Base-by-base conservation (phyloP, 1,284 basidiomycete genomes). In the Naganishia liquefaciens region DNA sequence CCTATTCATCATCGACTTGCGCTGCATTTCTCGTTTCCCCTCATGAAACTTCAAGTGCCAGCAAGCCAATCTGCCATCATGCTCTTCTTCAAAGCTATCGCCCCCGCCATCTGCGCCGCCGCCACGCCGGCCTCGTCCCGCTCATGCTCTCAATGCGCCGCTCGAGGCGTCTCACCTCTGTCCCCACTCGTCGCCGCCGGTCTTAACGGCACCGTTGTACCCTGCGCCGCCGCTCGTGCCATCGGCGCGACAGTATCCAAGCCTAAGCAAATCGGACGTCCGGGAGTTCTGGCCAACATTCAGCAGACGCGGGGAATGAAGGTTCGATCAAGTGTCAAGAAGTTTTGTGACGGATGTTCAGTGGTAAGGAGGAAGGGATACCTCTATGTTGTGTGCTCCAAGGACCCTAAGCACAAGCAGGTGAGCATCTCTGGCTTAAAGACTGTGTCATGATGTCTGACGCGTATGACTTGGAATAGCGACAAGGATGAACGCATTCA, bases 381-480 rank as follows among this genome's bases (percentile, higher is more conserved):
- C 71, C 85, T 98, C 50, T 97, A 95, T 80, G 88, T 98, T 50
- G 86, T 97, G 50, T 99, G 95, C 80, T 87, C 87, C 23, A 92
- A 91, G 76, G 92, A 98, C 75, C 90, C 94, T 5, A 97, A 96
- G 80, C 95, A 98, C 79, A 98, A 98, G 80, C 95, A 98, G 88
- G 95, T 94, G 70, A 67, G 86, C 23, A 9, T 15, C 3, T 11
- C 5, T 27, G 28, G 21, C 6, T 28, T 7, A 9, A n/a, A 3
- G 39, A 23, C 15, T 43, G 39, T 15, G 2, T n/a, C 6, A 6
- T 28, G n/a, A 21, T 15, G 11, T 17, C 23, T 43, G 17, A 43
- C 7, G 40, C 2, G 19, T 17, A 25, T 25, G 1, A 44, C n/a
- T 50, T 19, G 25, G 37, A 23, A 9, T 19, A 60, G 57, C 57